A percentile compares a stretch with the other conserved stretches of the same genome.
These are phyloP conservation scores for Pythium insidiosum DNA, from an alignment of 352 stramenopile species.

Conservation along the genomic window DNA sequence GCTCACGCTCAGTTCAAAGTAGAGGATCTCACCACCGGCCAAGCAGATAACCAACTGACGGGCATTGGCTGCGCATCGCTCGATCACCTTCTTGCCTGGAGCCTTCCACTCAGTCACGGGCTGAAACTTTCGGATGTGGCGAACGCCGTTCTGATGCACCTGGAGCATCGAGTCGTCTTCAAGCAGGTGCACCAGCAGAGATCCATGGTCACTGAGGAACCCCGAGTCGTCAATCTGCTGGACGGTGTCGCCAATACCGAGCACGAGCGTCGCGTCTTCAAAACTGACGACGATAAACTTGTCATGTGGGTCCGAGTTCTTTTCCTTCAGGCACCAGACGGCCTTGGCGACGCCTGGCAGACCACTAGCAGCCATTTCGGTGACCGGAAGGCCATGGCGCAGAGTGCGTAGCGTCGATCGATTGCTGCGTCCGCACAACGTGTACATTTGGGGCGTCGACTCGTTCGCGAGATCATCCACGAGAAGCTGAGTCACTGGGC, in stretches of 20 bases:
- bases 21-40: slow-evolving; percentile 94
- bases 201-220: slow-evolving; percentile 93
- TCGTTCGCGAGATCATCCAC: slow-evolving; percentile 94
- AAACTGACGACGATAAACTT: slow-evolving; percentile 99
- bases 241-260: slow-evolving; percentile 96
- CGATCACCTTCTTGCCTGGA: slow-evolving; percentile 96
- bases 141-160: slow-evolving; percentile 93
- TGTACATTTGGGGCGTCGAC: slow-evolving; percentile 96
- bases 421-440: slow-evolving; percentile 90
- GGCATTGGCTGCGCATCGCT: slow-evolving; percentile 94
- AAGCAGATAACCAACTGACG: slow-evolving; percentile 97
- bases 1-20: slow-evolving; percentile 95
- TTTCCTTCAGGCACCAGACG: slow-evolving; percentile 94
- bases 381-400: slow-evolving; percentile 94
- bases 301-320: slow-evolving; percentile 55
- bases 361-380: slow-evolving; percentile 94
- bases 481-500: slow-evolving; percentile 92
- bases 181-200: slow-evolving; percentile 92
- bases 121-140: slow-evolving; percentile 92
- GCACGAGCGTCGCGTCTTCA: slow-evolving; percentile 96
- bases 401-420: slow-evolving; percentile 93
- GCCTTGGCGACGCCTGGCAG: slow-evolving; percentile 93
- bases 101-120: slow-evolving; percentile 96
- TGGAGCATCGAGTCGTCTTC: slow-evolving; percentile 95
- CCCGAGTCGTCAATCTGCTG: slow-evolving; percentile 96